Conservation (phyloP, 108 stramenopile genomes). For the Epipyxis sp. region DNA sequence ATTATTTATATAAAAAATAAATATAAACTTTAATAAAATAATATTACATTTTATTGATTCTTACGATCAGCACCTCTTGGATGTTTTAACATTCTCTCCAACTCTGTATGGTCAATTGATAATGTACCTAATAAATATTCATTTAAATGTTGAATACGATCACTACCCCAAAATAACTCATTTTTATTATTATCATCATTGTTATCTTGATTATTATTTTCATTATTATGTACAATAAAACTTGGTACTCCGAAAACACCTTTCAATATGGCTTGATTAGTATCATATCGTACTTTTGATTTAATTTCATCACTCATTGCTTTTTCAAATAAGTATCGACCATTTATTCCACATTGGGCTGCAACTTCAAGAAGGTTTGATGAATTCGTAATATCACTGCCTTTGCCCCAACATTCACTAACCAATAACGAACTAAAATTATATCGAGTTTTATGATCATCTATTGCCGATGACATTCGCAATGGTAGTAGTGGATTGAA, state of each 20-base stretch:
- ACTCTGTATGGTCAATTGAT: neutral
- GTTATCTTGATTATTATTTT: no score
- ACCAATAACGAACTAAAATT: neutral
- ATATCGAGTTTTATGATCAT: neutral
- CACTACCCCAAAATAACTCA: constrained; percentile 9
- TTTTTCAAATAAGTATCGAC: neutral
- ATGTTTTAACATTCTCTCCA: neutral
- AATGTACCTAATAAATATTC: neutral
- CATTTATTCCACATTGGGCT: neutral
- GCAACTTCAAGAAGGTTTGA: neutral
- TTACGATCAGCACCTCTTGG: neutral
- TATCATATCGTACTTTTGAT: neutral
- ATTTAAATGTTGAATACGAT: neutral
- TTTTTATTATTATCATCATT: no score
- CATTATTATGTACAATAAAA: neutral
- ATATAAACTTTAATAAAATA: no score
- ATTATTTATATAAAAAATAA: no score
- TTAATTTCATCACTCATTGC: neutral
- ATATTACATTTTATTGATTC: no score
- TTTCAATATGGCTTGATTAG: neutral
- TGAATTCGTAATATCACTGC: neutral
- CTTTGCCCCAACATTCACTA: neutral
- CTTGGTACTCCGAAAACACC: neutral
- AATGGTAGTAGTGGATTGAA: neutral
- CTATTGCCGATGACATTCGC: neutral